A percentile compares a stretch with the other conserved stretches of the same genome.
Evolutionary conservation across 2,329 filamentous ascomycete species (phyloP).

Genomic region (Lithohypha guttulata): DNA sequence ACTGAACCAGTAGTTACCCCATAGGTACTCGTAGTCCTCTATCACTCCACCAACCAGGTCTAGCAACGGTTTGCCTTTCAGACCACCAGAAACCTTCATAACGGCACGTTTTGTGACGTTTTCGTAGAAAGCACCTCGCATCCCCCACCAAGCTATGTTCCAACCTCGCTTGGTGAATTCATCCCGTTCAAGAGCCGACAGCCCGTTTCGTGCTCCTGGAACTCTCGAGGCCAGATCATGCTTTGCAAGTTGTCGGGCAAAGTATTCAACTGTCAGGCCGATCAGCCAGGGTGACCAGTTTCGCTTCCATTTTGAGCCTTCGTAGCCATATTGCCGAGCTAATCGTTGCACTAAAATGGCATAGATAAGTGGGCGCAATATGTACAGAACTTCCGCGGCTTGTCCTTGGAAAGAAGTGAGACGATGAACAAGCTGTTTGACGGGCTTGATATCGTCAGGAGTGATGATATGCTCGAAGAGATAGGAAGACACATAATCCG

Average conservation of each 20-base stretch:
- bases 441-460: conserved; percentile 92
- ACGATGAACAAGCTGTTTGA: conserved; percentile 72
- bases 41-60: conserved; percentile 74
- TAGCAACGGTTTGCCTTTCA: conserved; percentile 63
- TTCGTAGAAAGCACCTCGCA: conserved; percentile 96
- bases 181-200: conserved; percentile 79
- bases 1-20: conserved; percentile 94
- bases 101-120: conserved; percentile 53
- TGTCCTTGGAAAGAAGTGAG: conserved; percentile 60
- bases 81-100: conserved; percentile 51
- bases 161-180: conserved; percentile 81
- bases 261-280: conserved; percentile 74
- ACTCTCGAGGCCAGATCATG: conserved; percentile 54
- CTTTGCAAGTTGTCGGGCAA: conserved; percentile 72
- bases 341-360: conserved; percentile 62
- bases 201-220: conserved; percentile 55
- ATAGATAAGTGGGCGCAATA: conserved; percentile 78
- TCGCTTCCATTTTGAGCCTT: conserved; percentile 58
- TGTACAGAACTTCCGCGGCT: conserved; percentile 81
- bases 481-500: conserved; percentile 74
- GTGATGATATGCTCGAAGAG: conserved; percentile 83
- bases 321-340: conserved; percentile 19
- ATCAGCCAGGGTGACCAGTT: conserved; percentile 89
- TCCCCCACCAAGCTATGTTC: conserved; percentile 88
- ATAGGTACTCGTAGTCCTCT: conserved; percentile 94